Conservation (phyloP, 75 land plant species). For the Pinus tabuliformis region DNA sequence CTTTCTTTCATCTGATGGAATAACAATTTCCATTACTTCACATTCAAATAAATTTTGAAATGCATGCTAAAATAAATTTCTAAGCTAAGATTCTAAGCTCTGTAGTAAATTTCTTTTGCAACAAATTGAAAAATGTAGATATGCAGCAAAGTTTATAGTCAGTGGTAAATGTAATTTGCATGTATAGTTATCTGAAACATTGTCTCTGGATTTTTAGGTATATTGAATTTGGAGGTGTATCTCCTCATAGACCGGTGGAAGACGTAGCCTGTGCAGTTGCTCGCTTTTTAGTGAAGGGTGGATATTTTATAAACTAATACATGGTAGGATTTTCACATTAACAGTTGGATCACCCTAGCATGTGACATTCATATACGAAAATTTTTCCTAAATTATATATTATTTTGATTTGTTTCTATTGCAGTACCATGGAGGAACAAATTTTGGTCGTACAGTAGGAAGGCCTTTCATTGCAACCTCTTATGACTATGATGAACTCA, state of each 20-base stretch:
- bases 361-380: neutral
- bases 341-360: neutral
- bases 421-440: conserved; percentile 53
- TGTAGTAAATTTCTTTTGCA: neutral
- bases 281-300: conserved; percentile 61
- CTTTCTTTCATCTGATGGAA: neutral
- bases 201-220: conserved; percentile 36
- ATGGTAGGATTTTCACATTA: conserved; percentile 35
- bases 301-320: conserved; percentile 69
- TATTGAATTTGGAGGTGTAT: conserved; percentile 56
- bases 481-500: conserved; percentile 46
- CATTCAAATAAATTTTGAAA: neutral
- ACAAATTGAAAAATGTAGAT: neutral
- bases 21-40: neutral
- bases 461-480: conserved; percentile 42
- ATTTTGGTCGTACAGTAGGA: conserved; percentile 44
- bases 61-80: neutral
- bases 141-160: neutral
- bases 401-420: neutral
- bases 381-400: neutral
- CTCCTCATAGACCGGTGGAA: conserved; percentile 52
- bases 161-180: neutral
- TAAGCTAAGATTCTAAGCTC: neutral
- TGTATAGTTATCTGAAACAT: neutral
- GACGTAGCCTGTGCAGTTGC: conserved; percentile 76